Evolutionary conservation across 2,329 filamentous ascomycete genomes (phyloP).

Genomic region (Verticillium dahliae): DNA sequence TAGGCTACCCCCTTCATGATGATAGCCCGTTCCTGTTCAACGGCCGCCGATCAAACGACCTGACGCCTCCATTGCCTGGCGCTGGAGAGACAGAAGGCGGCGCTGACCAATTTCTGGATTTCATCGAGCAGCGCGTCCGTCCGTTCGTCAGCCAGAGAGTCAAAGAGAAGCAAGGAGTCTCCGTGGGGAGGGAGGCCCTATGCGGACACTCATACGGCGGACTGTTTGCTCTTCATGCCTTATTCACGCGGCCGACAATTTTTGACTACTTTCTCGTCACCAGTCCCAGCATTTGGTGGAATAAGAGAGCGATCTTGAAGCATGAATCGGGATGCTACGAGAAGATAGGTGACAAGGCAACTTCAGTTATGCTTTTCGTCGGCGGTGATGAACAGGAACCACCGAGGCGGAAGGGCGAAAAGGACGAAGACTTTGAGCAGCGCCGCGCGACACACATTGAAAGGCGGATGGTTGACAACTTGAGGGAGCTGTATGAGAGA

Average conservation of each 20-base stretch:
- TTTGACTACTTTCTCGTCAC: slow-evolving; percentile 38
- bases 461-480: slow-evolving; percentile 19
- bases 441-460: slow-evolving; percentile 8
- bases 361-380: slow-evolving; percentile 23
- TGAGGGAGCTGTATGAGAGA: slow-evolving; percentile 13
- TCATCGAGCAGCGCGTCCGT: slow-evolving; percentile 32
- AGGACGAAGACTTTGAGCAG: slow-evolving; percentile 20
- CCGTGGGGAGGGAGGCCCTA: slow-evolving; percentile 30
- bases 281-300: slow-evolving; percentile 42
- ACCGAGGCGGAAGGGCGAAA: slow-evolving; percentile 18
- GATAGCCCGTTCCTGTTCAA: slow-evolving; percentile 19
- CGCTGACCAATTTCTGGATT: slow-evolving; percentile 35
- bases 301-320: slow-evolving; percentile 29
- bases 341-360: slow-evolving; percentile 5
- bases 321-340: slow-evolving; percentile 20
- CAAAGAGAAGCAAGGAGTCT: slow-evolving; percentile 15
- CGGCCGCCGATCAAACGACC: slow-evolving; percentile 19
- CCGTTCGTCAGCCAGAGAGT: slow-evolving; percentile 22
- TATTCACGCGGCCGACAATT: slow-evolving; percentile 29
- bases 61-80: slow-evolving; percentile 19
- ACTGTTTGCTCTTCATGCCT: slow-evolving; percentile 36
- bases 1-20: slow-evolving; percentile 20
- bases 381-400: slow-evolving; percentile 25
- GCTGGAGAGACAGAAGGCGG: slow-evolving; percentile 26
- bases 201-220: slow-evolving; percentile 45